Evolutionary conservation across 805 yeast species (phyloP).

Genomic region (Kregervanrija delftensis): DNA sequence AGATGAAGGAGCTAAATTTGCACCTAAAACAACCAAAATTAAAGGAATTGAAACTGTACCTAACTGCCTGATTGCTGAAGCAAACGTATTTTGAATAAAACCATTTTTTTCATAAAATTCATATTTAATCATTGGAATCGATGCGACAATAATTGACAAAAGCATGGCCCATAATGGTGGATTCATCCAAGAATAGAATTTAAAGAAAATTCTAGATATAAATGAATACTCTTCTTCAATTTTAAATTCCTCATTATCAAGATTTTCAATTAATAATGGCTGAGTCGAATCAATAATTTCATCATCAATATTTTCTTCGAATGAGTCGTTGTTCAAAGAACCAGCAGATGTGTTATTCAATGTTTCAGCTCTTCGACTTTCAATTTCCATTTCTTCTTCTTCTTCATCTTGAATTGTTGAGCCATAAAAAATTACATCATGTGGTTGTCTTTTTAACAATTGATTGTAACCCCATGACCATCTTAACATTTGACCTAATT

Average conservation of each 20-base stretch:
- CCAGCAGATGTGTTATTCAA: not conserved
- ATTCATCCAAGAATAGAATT: constrained; percentile 41
- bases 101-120: constrained; percentile 53
- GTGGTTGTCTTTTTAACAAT: constrained; percentile 46
- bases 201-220: constrained; percentile 2
- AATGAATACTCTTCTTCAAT: not conserved
- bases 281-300: constrained; percentile 1
- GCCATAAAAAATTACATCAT: constrained; percentile 24
- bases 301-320: constrained; percentile 7
- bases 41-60: constrained; percentile 76
- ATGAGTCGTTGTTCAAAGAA: constrained; percentile 14
- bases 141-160: constrained; percentile 60
- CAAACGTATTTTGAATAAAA: constrained; percentile 58
- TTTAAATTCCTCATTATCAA: constrained; percentile 8
- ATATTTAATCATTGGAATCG: constrained; percentile 50
- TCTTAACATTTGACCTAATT: constrained; percentile 72
- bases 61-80: constrained; percentile 55
- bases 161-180: constrained; percentile 83
- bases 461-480: constrained; percentile 88
- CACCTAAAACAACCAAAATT: constrained; percentile 68
- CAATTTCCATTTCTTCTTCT: constrained; percentile 1
- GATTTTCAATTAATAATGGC: constrained; percentile 2
- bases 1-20: constrained; percentile 64
- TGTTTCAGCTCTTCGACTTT: not conserved
- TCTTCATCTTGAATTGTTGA: constrained; percentile 4